phyloP scores from a whole-genome alignment of 164 flowering plant species.

The Warburgia ugandensis region DNA sequence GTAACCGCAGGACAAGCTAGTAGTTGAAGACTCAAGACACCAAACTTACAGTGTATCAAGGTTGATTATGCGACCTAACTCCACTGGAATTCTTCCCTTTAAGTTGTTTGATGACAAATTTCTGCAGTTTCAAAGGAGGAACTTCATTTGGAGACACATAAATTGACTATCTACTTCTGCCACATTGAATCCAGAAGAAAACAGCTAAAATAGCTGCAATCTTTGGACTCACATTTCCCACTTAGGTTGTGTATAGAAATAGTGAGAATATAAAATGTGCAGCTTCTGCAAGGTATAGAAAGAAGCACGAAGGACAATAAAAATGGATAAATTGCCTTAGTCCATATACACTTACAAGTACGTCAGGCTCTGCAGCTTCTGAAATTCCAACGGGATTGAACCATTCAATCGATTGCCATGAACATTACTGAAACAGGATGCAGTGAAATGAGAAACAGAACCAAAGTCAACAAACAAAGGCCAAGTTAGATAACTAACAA shows the following conservation, averaged over 20 bases:
- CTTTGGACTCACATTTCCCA: no score
- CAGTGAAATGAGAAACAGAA: background rate
- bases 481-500: constrained; percentile 38
- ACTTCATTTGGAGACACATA: no score
- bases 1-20: background rate
- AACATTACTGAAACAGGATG: constrained; percentile 49
- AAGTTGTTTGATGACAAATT: constrained; percentile 79
- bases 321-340: no score
- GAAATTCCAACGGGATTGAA: constrained; percentile 63
- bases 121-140: constrained; percentile 26
- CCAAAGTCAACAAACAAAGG: background rate
- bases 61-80: constrained; percentile 74
- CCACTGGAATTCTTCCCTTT: constrained; percentile 57
- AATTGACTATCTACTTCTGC: no score
- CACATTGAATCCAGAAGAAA: no score
- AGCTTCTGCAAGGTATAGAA: background rate
- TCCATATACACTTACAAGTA: constrained; percentile 49
- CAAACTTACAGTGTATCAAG: constrained; percentile 76
- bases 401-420: constrained; percentile 78
- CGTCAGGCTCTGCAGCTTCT: constrained; percentile 64
- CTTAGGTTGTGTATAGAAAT: no score
- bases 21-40: background rate
- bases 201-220: no score
- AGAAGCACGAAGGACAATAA: no score
- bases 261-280: no score